These are phyloP conservation scores for Entonaema liquescens DNA, from an alignment of 495 filamentous ascomycete species.

Conservation along the genomic window DNA sequence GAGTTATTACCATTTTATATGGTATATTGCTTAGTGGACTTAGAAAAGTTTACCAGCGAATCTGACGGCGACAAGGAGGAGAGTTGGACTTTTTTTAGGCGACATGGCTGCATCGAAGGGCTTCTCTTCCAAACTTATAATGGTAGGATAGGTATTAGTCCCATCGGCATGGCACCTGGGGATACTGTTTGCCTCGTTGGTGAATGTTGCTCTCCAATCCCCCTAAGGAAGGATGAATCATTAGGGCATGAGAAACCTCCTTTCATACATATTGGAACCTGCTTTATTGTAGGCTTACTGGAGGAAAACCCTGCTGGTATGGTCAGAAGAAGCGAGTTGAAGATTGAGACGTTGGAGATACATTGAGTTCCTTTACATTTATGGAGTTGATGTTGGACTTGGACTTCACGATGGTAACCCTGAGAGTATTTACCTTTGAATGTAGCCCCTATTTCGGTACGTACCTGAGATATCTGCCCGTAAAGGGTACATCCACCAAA, in stretches of 20 bases:
- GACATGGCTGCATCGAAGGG: no score
- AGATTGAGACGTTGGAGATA: conserved; percentile 21
- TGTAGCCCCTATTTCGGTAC: conserved; percentile 19
- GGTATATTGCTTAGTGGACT: background rate
- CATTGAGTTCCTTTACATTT: no score
- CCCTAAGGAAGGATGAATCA: background rate
- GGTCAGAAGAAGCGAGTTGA: conserved; percentile 6
- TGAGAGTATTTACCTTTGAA: background rate
- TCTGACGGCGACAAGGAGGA: no score
- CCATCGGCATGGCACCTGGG: background rate
- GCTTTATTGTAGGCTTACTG: conserved; percentile 1
- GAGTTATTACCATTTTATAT: no score
- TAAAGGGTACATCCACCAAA: background rate
- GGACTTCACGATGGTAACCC: no score
- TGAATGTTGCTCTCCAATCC: background rate
- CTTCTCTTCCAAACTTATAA: background rate
- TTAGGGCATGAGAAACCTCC: background rate
- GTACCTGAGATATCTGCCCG: background rate
- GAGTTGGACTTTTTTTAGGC: no score
- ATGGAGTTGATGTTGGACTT: no score
- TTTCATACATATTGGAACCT: background rate
- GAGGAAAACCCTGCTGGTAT: conserved; percentile 5
- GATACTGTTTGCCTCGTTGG: background rate
- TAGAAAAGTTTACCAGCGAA: no score
- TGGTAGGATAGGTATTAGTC: background rate